phyloP scores from a whole-genome alignment of 2,329 filamentous ascomycete genomes.

The Stenocarpella maydis region DNA sequence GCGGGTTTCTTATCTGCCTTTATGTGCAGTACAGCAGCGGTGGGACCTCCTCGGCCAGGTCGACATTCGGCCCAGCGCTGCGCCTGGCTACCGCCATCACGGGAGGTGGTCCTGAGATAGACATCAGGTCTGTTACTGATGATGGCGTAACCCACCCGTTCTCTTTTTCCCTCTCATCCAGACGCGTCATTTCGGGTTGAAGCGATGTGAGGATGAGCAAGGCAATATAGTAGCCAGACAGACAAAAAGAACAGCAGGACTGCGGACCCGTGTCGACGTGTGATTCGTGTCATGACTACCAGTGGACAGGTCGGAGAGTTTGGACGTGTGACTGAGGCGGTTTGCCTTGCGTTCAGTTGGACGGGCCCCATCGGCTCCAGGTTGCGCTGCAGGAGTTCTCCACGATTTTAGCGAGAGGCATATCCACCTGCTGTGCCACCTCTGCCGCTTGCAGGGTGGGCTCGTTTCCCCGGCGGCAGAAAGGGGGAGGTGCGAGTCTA shows the following conservation, averaged over 20 bases:
- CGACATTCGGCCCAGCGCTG: conserved; percentile 21
- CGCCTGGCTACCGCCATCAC: conserved; percentile 4
- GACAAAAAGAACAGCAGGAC: neutral
- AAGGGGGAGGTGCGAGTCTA: conserved; percentile 25
- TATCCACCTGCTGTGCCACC: conserved; percentile 15
- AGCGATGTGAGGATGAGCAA: neutral
- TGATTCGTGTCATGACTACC: conserved; percentile 29
- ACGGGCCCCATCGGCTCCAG: conserved; percentile 16
- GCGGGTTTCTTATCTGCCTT: conserved; percentile 1
- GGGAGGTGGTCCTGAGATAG: neutral
- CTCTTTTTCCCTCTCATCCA: neutral
- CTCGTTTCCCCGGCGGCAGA: neutral
- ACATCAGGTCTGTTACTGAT: neutral
- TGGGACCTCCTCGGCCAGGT: conserved; percentile 12
- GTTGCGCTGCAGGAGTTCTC: conserved; percentile 30
- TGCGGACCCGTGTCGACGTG: conserved; percentile 24
- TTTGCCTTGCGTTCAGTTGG: conserved; percentile 16
- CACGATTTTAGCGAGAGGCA: conserved; percentile 24
- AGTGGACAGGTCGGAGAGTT: neutral
- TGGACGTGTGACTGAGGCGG: neutral
- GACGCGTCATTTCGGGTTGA: neutral
- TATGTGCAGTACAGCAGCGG: neutral
- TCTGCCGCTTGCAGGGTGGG: neutral
- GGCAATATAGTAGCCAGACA: neutral
- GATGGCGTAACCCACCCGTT: neutral